Percentiles rank a stretch among this genome's conserved stretches.
These are phyloP conservation scores for Penicillium arizonense DNA, from an alignment of 495 filamentous ascomycete genomes.

Conservation along the genomic window DNA sequence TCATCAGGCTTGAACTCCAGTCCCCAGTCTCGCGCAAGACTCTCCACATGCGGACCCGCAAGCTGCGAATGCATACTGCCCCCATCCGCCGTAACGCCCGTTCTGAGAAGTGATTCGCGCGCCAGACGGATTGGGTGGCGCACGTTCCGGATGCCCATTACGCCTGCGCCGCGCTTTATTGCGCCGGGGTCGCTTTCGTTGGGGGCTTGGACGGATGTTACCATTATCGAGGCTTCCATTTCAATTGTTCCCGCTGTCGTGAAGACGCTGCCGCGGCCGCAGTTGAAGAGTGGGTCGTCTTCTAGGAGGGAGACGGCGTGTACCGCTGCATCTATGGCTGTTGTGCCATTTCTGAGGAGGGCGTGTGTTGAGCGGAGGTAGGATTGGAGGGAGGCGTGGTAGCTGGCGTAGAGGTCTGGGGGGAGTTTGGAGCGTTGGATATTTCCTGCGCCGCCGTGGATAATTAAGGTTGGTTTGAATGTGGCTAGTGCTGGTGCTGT, in stretches of 20 bases:
- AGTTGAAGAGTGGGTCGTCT: conserved; percentile 82
- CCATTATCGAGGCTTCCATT: conserved; percentile 90
- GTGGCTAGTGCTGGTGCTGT: conserved; percentile 11
- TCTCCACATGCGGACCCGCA: conserved; percentile 64
- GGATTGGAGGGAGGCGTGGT: conserved; percentile 61
- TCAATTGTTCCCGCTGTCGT: conserved; percentile 79
- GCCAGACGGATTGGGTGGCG: conserved; percentile 81
- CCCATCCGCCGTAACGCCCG: conserved; percentile 29
- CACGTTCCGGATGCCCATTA: conserved; percentile 68
- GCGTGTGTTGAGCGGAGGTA: conserved; percentile 51
- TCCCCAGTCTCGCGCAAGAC: conserved; percentile 62
- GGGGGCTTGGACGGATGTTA: conserved; percentile 41
- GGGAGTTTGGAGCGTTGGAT: conserved; percentile 68
- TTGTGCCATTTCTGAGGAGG: conserved; percentile 41
- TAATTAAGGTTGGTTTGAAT: conserved; percentile 67
- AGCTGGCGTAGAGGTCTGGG: conserved; percentile 55
- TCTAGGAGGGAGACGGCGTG: conserved; percentile 77
- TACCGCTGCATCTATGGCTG: conserved; percentile 70
- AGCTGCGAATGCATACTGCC: conserved; percentile 66
- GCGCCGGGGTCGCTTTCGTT: conserved; percentile 32
- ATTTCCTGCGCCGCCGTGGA: conserved; percentile 88
- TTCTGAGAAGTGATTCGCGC: conserved; percentile 65
- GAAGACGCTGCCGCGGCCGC: conserved; percentile 82
- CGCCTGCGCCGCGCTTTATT: conserved; percentile 73
- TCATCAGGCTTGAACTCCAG: conserved; percentile 62